Evolutionary conservation across 805 yeast genomes (phyloP), one percentile per base, ranked within the genome.

Genomic region (Myxozyma neotropica): DNA sequence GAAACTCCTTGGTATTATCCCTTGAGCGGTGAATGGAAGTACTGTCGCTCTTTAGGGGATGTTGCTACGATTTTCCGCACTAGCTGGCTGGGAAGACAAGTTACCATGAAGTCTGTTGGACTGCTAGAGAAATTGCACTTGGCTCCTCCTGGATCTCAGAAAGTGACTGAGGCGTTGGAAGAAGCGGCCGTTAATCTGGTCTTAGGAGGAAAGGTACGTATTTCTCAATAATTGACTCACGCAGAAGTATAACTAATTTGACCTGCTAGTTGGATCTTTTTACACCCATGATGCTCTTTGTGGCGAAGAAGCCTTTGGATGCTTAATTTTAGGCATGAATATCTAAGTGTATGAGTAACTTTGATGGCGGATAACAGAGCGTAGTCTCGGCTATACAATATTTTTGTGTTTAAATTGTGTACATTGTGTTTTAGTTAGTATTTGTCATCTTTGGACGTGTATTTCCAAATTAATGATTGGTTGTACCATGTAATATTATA

Each of bases 1-100:
- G 88, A 81, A 52, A 82, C 94, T 66, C 99, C 99, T 68, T 94
- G 99, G 99, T 94, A 88, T 79, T 91, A 91, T 75, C 99, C 99
- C 70, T 82, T 94, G 72, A 81, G 94, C 64, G 99, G 99, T 72
- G 96, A 93, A 68, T 86, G 91, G 89, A 87, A 83, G 77, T 87
- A 89, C 77, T 82, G 89, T 56, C 97, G 92, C 78, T 78, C 85
- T 53, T 57, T 89, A 17, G 79, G 84, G 59, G 99, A 94, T 75
- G 72, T 89, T 58, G 82, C 83, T 70, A 91, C 98, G 40, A 84
- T 88, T 69, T 82, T 89, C 79, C 89, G 98, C 83, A 89, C 97
- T 57, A 88, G 96, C 26, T 80, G 76, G 63, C 45, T 90, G 3
- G 99, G 99, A 71, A 89, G 98, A 82, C 80, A 81, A 71, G 68